phyloP scores from a whole-genome alignment of 169 alveolate species.

The Eimeria falciformis region DNA sequence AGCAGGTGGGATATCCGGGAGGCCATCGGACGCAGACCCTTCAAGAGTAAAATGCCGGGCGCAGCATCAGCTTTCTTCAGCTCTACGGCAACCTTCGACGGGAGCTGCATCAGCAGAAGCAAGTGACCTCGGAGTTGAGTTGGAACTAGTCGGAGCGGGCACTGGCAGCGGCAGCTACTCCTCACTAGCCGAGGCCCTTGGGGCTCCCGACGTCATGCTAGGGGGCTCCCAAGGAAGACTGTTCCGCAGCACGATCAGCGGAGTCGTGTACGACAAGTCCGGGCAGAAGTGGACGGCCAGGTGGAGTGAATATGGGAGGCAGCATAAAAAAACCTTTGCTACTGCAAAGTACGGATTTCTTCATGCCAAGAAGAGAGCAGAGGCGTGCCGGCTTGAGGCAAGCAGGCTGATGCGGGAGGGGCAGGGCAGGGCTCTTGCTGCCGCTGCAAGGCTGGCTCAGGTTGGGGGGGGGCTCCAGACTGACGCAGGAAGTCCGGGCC shows the following conservation, averaged over 20 bases:
- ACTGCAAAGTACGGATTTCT: constrained; percentile 58
- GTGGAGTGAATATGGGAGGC: constrained; percentile 58
- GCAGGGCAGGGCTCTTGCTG: constrained; percentile 1
- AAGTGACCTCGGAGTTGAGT: not conserved
- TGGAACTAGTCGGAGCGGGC: not conserved
- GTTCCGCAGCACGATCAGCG: constrained; percentile 52
- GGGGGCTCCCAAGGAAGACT: not conserved
- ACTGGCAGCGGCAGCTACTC: not conserved
- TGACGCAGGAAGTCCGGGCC: not conserved
- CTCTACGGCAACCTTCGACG: no score
- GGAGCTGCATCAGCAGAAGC: no score
- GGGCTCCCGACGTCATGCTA: not conserved
- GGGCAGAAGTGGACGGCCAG: constrained; percentile 70
- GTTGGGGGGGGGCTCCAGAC: not conserved
- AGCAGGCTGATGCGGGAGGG: not conserved
- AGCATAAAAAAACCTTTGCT: constrained; percentile 51
- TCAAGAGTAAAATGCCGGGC: no score
- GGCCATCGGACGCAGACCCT: no score
- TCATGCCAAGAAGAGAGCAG: constrained; percentile 40
- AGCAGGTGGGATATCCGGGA: no score
- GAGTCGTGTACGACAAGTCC: constrained; percentile 52
- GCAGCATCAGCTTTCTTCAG: no score
- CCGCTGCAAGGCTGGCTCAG: not conserved
- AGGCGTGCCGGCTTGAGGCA: constrained; percentile 44
- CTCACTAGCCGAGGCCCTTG: not conserved